Evolutionary conservation across 2,329 filamentous ascomycete species (phyloP), one percentile per base, ranked within the genome.

Genomic region (Botrytis hyacinthi): DNA sequence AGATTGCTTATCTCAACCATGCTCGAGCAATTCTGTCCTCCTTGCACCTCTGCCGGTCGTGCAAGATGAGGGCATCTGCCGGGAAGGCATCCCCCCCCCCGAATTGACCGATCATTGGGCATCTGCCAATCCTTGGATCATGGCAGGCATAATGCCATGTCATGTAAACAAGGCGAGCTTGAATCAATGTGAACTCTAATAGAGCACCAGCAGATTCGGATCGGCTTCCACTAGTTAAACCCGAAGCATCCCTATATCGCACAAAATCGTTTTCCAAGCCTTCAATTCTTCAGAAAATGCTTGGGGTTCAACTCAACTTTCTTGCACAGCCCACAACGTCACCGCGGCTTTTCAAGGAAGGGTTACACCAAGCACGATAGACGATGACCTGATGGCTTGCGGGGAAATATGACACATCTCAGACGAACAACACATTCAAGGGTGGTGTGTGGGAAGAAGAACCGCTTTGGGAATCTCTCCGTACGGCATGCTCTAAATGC

Each of bases 241-340:
- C 46, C 65, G 46, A 67, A 42, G 35, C n/a, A 65, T 65, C n/a
- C 65, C 37, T n/a, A 40, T 37, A 68, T 54, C 44, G 44, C 65
- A 54, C 14, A 22, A 18, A n/a, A 51, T 20, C 7, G 32, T 20
- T 40, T 10, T 10, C 65, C 65, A 35, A 40, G 26, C n/a, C 35
- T 40, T 29, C 32, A 29, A 10, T 14, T 40, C n/a, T 57, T 8
- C 6, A 57, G 16, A 18, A 16, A 29, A 29, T 4, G 12, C 14
- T 57, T 57, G 4, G 26, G 35, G 40, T 26, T 32, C 40, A 35
- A 20, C 5, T 29, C 46, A 22, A 18, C 32, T 40, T 35, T 48
- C 32, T 35, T 68, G 14, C 35, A 68, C 65, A 68, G 26, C 35
- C 12, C n/a, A 26, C 44, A n/a, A 20, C 35, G 44, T 46, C 18